Evolutionary conservation across 2,329 filamentous ascomycete genomes (phyloP).

Genomic region (Botryotinia narcissicola): DNA sequence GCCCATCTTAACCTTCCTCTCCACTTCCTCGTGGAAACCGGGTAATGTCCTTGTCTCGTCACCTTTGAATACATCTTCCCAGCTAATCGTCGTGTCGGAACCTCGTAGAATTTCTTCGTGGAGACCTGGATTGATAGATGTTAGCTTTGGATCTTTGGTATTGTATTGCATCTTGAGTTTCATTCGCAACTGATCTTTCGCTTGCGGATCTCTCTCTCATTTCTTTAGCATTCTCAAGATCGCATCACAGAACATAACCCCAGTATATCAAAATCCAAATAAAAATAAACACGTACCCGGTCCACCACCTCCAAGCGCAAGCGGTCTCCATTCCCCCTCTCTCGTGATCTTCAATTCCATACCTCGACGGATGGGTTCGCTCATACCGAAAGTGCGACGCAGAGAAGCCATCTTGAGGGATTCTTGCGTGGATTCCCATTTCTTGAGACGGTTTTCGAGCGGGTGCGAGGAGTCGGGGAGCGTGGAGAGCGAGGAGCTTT

Average conservation of each 20-base stretch:
- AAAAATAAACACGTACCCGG: conserved; percentile 38
- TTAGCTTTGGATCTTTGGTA: neutral
- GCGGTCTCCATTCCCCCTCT: conserved; percentile 76
- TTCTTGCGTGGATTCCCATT: conserved; percentile 90
- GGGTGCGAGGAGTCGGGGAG: conserved; percentile 69
- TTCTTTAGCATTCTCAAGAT: neutral
- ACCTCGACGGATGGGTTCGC: conserved; percentile 84
- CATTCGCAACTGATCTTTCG: neutral
- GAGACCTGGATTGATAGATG: conserved; percentile 46
- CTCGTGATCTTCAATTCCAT: conserved; percentile 93
- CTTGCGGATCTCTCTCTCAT: neutral
- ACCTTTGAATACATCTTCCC: conserved; percentile 91
- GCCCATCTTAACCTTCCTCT: conserved; percentile 80
- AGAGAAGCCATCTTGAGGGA: conserved; percentile 83
- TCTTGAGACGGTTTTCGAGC: conserved; percentile 82
- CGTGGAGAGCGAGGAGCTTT: conserved; percentile 45
- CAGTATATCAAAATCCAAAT: neutral
- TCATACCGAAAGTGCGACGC: conserved; percentile 83
- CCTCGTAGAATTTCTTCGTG: conserved; percentile 89
- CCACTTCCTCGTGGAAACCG: conserved; percentile 89
- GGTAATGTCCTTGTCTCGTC: conserved; percentile 69
- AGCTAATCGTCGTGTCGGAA: conserved; percentile 72
- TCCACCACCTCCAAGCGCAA: conserved; percentile 56
- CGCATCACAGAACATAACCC: neutral
- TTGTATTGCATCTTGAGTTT: neutral